phyloP scores from a whole-genome alignment of 2,329 filamentous ascomycete genomes.

The Nothopassalora personata region DNA sequence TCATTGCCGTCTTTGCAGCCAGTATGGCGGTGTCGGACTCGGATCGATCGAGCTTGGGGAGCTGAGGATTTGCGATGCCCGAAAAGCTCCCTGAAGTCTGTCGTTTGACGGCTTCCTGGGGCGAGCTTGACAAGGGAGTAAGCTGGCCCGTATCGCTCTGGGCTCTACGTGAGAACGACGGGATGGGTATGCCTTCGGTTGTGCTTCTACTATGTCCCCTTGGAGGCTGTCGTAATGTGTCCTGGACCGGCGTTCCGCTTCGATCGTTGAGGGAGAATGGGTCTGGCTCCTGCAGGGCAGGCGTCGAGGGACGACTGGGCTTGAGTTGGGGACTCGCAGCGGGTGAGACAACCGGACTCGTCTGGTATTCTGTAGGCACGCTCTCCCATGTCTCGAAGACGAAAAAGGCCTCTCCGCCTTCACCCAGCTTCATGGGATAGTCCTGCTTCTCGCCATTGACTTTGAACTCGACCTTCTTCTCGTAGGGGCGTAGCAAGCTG shows the following conservation, averaged over 20 bases:
- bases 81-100: slow-evolving; percentile 20
- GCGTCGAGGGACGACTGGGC: slow-evolving; percentile 39
- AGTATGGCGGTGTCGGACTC: slow-evolving; percentile 52
- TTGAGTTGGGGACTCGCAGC: slow-evolving; percentile 72
- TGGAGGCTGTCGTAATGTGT: slow-evolving; percentile 2
- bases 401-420: slow-evolving; percentile 97
- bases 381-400: slow-evolving; percentile 91
- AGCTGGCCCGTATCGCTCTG: slow-evolving; percentile 45
- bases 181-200: slow-evolving; percentile 24
- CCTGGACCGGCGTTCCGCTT: slow-evolving; percentile 9
- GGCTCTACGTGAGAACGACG: slow-evolving; percentile 31
- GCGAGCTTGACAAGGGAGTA: slow-evolving; percentile 17
- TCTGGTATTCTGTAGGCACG: slow-evolving; percentile 90
- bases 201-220: slow-evolving; percentile 25
- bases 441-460: slow-evolving; percentile 90
- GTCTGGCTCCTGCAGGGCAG: slow-evolving; percentile 62
- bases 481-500: slow-evolving; percentile 84
- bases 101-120: slow-evolving; percentile 14
- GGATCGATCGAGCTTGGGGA: slow-evolving; percentile 40
- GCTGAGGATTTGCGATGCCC: slow-evolving; percentile 1
- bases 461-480: slow-evolving; percentile 98
- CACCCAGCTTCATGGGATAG: slow-evolving; percentile 96
- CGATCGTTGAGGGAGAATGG: slow-evolving; percentile 58
- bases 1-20: slow-evolving; percentile 37
- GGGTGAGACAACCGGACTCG: slow-evolving; percentile 87